Evolutionary conservation across 495 filamentous ascomycete genomes (phyloP).

Genomic region (Sporormia fimetaria): DNA sequence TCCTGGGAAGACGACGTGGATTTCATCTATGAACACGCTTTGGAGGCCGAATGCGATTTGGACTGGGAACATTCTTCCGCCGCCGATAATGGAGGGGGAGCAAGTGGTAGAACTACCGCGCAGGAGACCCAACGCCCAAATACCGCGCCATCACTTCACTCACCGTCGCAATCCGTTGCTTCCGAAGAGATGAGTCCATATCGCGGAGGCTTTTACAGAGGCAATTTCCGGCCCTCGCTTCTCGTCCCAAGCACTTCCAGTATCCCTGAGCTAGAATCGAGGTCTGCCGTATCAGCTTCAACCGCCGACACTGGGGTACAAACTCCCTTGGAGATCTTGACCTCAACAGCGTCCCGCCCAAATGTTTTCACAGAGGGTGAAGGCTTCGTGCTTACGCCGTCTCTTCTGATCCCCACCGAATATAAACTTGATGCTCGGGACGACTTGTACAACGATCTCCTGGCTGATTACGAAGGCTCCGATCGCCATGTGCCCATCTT

Average conservation of each 20-base stretch:
- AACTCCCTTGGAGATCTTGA: conserved; percentile 20
- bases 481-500: conserved; percentile 38
- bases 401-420: conserved; percentile 16
- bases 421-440: conserved; percentile 33
- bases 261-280: conserved; percentile 20
- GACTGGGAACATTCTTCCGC: conserved; percentile 54
- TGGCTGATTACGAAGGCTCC: conserved; percentile 38
- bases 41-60: conserved; percentile 82
- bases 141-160: conserved; percentile 1
- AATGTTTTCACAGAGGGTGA: conserved; percentile 11
- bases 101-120: conserved; percentile 14
- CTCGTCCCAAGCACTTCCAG: conserved; percentile 19
- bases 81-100: conserved; percentile 6
- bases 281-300: conserved; percentile 19
- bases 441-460: conserved; percentile 40
- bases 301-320: conserved; percentile 16
- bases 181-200: conserved; percentile 4
- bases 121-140: conserved; percentile 7
- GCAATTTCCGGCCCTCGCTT: conserved; percentile 13
- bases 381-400: conserved; percentile 28
- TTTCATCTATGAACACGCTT: conserved; percentile 84
- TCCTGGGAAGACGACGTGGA: conserved; percentile 93
- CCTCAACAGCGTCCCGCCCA: background rate
- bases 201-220: conserved; percentile 7
- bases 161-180: background rate